Percentiles rank a stretch among this genome's conserved stretches.
These are phyloP conservation scores for Fusarium duplospermum DNA, from an alignment of 2,329 filamentous ascomycete genomes.

Conservation along the genomic window DNA sequence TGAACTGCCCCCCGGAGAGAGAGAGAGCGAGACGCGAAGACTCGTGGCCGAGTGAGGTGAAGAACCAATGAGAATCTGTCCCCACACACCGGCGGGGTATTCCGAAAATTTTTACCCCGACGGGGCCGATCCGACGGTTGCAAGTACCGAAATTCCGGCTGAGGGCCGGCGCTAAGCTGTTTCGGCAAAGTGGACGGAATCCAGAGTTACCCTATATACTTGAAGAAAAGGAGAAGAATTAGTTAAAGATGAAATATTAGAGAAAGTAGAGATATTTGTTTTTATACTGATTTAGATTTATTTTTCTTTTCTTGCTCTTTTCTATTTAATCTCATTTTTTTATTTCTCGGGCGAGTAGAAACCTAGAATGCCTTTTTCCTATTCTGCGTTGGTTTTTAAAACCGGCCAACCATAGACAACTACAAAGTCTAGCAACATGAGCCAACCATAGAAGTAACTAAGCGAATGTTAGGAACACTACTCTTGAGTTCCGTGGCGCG, in stretches of 20 bases:
- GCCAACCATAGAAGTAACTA: no score
- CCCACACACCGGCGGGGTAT: not conserved
- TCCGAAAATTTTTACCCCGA: not conserved
- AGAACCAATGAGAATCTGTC: conserved; percentile 6
- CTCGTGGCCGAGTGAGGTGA: not conserved
- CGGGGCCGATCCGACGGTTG: not conserved
- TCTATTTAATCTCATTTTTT: no score
- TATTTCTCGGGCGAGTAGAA: no score
- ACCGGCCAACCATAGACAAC: no score
- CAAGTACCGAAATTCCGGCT: not conserved
- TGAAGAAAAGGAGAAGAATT: not conserved
- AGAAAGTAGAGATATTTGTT: fast-evolving
- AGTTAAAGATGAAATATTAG: not conserved
- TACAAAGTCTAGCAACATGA: no score
- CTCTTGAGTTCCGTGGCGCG: no score
- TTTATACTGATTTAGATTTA: not conserved
- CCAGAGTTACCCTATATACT: not conserved
- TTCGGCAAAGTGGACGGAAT: not conserved
- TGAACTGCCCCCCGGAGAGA: not conserved
- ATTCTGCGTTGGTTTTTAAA: no score
- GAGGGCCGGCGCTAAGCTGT: not conserved
- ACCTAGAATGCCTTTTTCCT: no score
- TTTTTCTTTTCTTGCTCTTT: not conserved
- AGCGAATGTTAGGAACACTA: no score
- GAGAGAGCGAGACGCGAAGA: not conserved